Evolutionary conservation across 164 flowering plant genomes (phyloP).

Genomic region (Magnolia sinica): DNA sequence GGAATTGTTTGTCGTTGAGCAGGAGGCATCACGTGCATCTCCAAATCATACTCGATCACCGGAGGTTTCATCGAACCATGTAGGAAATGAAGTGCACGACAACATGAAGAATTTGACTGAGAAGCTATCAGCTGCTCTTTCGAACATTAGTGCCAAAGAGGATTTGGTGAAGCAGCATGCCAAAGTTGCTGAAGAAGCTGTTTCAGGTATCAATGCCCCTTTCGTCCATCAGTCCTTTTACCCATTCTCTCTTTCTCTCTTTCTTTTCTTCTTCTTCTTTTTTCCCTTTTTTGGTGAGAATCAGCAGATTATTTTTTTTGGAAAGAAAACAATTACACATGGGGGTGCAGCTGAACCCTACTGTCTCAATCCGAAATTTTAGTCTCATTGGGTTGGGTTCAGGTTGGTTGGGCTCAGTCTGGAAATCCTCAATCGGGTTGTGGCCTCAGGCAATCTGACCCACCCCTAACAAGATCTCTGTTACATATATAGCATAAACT

Average conservation of each 20-base stretch:
- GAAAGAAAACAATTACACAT: not conserved
- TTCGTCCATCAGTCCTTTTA: not conserved
- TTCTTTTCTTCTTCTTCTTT: not conserved
- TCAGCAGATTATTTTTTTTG: not conserved
- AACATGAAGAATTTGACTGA: slow-evolving; percentile 46
- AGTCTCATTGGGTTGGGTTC: too few species aligned
- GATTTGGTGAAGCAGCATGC: slow-evolving; percentile 63
- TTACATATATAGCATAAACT: too few species aligned
- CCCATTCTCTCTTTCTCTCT: not conserved
- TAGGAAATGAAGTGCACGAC: slow-evolving; percentile 42
- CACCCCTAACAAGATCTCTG: too few species aligned
- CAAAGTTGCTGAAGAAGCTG: slow-evolving; percentile 76
- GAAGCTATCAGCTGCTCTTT: slow-evolving; percentile 77
- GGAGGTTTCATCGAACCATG: slow-evolving; percentile 60
- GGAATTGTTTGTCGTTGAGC: slow-evolving; percentile 3
- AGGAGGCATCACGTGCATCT: slow-evolving; percentile 39
- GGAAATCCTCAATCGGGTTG: too few species aligned
- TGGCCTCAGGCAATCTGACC: too few species aligned
- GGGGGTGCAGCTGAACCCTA: not conserved
- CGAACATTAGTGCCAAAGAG: slow-evolving; percentile 65
- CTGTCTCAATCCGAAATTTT: too few species aligned
- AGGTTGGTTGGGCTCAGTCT: too few species aligned
- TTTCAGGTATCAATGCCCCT: slow-evolving; percentile 34
- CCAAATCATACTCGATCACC: slow-evolving; percentile 65
- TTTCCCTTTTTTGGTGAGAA: not conserved